phyloP scores from a whole-genome alignment of 805 yeast genomes.

The Saturnispora sanitii region DNA sequence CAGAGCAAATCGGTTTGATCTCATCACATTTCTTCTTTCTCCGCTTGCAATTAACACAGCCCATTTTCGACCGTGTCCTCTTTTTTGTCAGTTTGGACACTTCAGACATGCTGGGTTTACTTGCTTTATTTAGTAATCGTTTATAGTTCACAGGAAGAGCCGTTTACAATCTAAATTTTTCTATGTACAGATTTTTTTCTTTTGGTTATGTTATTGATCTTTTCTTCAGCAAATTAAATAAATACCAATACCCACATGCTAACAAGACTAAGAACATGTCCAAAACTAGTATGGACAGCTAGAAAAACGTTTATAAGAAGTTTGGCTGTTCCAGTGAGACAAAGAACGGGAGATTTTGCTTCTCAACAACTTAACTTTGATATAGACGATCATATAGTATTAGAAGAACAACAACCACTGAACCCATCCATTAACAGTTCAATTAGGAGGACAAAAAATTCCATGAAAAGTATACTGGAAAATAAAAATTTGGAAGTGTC shows the following conservation, averaged over 20 bases:
- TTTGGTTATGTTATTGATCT: no score
- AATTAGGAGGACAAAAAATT: slow-evolving; percentile 2
- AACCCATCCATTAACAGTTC: background rate
- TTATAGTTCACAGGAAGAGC: no score
- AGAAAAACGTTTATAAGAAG: background rate
- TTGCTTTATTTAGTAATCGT: no score
- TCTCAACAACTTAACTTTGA: background rate
- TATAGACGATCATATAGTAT: background rate
- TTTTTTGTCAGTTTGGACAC: background rate
- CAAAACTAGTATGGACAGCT: background rate
- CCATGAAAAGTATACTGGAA: background rate
- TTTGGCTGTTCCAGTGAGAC: background rate
- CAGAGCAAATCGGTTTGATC: slow-evolving; percentile 21
- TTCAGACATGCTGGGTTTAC: background rate
- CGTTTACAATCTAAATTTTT: no score
- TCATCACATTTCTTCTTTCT: slow-evolving; percentile 27
- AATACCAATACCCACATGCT: no score
- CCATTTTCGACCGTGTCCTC: slow-evolving; percentile 18
- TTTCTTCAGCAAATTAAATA: no score
- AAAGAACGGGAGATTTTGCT: background rate
- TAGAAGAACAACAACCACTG: background rate
- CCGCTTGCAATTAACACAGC: slow-evolving; percentile 22
- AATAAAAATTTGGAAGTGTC: slow-evolving; percentile 3
- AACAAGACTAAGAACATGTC: background rate
- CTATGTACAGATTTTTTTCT: no score